phyloP scores from a whole-genome alignment of 2,329 filamentous ascomycete species.

The Penicillium oxalicum region DNA sequence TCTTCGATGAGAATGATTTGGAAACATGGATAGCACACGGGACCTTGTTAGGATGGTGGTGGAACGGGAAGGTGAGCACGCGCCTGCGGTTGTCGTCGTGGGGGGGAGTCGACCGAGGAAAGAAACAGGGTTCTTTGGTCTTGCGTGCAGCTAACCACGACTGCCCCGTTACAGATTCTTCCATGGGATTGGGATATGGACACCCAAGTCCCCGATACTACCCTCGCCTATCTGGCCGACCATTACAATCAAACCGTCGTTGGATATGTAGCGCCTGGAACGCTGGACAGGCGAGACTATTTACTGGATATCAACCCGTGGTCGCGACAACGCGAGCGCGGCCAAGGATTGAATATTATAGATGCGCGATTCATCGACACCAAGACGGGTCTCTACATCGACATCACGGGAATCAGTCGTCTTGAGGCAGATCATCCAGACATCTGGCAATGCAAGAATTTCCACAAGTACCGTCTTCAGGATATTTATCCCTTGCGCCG shows the following conservation, averaged over 20 bases:
- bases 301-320: slow-evolving; percentile 73
- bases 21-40: slow-evolving; percentile 87
- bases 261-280: slow-evolving; percentile 37
- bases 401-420: slow-evolving; percentile 72
- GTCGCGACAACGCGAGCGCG: slow-evolving; percentile 54
- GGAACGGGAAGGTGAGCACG: slow-evolving; percentile 58
- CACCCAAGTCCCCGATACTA: slow-evolving; percentile 66
- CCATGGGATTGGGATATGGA: slow-evolving; percentile 84
- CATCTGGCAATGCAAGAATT: slow-evolving; percentile 73
- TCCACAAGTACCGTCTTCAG: slow-evolving; percentile 62
- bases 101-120: neutral
- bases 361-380: slow-evolving; percentile 79
- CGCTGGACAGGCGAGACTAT: slow-evolving; percentile 50
- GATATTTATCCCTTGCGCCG: slow-evolving; percentile 72
- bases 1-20: slow-evolving; percentile 57
- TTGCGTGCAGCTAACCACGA: too few species aligned
- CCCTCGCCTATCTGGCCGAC: slow-evolving; percentile 59
- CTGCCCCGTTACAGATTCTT: slow-evolving; percentile 49
- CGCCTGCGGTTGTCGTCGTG: neutral
- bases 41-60: slow-evolving; percentile 82
- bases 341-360: slow-evolving; percentile 70
- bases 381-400: slow-evolving; percentile 70
- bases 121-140: too few species aligned
- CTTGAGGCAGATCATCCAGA: slow-evolving; percentile 58
- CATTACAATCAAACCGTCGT: slow-evolving; percentile 63